Base-by-base conservation (phyloP, 1,139 yeast species). In the Debaryomycetaceae sp. region DNA sequence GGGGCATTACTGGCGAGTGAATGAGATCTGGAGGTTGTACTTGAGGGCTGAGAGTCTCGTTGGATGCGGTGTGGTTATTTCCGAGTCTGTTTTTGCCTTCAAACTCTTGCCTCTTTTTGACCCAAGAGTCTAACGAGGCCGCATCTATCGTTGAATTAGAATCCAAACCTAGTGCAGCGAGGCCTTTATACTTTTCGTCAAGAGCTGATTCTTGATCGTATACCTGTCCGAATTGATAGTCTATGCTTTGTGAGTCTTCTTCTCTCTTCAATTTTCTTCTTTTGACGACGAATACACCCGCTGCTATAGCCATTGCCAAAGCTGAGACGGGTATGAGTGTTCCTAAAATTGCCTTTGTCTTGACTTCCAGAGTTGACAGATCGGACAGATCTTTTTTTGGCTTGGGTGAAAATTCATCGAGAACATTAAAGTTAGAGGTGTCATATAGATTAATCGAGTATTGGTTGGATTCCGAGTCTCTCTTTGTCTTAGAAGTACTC, bases 41-140 rank as follows among this genome's bases (percentile, higher is more conserved):
- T 33, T 33, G 33, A 22, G 48, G 49, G 35, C 52, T 49, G 17
- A 62, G 46, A 1, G 68, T 63, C 26, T 63, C 68, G 32, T 57
- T 57, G 15, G 68, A 63, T 8, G 63, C 65, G 30, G 60, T 55
- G 44, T 55, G 63, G 41, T 67, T 60, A 41, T 55, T 46, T 13
- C 66, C 48, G 16, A 45, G 17, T 8, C 30, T 44, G 45, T 49
- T 52, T 4, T 60, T 51, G 40, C 61, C 61, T 37, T 76, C 80
- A 48, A 65, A 76, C 41, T 72, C 71, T 43, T 71, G 73, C 47
- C 82, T 59, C 51, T 78, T 78, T 31, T 67, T 63, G 32, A 68
- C 70, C 82, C 82, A 78, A 8, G 80, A 75, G 42, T 69, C 71
- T 17, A 78, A 72, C 5, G 67, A 62, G 15, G 60, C 57, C 1